Conservation (phyloP, 2,329 filamentous ascomycete genomes). For the Fusarium phyllophilum region DNA sequence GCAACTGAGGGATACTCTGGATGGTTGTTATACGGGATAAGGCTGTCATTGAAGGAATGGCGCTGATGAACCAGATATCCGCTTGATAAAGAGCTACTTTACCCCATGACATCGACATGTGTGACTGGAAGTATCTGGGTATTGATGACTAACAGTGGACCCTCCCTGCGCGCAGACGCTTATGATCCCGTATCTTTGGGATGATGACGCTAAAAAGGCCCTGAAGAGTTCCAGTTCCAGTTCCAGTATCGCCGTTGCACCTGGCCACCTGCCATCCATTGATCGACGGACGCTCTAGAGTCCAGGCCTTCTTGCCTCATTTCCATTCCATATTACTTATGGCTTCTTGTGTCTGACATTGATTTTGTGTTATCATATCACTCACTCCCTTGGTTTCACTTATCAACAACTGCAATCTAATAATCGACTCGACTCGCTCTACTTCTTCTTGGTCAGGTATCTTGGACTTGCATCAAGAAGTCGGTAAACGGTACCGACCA, state of each 20-base stretch:
- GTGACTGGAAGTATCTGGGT: slow-evolving; percentile 5
- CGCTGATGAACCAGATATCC: slow-evolving; percentile 6
- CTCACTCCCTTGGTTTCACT: not conserved
- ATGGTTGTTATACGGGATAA: slow-evolving; percentile 3
- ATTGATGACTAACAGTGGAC: slow-evolving; percentile 26
- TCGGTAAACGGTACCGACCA: not conserved
- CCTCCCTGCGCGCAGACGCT: not conserved
- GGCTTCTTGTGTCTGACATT: not conserved
- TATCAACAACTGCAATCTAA: not conserved
- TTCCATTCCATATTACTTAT: slow-evolving; percentile 3
- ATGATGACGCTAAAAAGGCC: slow-evolving; percentile 14
- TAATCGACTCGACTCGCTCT: not conserved
- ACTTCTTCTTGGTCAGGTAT: not conserved
- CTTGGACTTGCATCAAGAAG: not conserved
- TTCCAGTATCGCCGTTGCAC: not conserved
- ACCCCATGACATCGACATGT: not conserved
- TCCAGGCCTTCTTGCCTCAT: not conserved
- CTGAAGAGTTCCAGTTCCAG: not conserved
- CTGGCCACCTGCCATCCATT: not conserved
- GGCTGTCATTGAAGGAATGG: not conserved
- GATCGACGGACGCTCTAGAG: not conserved
- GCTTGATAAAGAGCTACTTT: slow-evolving; percentile 13
- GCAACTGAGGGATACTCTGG: slow-evolving; percentile 7
- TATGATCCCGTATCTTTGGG: not conserved
- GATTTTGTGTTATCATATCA: not conserved